Conservation (phyloP, 2,329 filamentous ascomycete genomes). For the Acrodontium crateriforme region DNA sequence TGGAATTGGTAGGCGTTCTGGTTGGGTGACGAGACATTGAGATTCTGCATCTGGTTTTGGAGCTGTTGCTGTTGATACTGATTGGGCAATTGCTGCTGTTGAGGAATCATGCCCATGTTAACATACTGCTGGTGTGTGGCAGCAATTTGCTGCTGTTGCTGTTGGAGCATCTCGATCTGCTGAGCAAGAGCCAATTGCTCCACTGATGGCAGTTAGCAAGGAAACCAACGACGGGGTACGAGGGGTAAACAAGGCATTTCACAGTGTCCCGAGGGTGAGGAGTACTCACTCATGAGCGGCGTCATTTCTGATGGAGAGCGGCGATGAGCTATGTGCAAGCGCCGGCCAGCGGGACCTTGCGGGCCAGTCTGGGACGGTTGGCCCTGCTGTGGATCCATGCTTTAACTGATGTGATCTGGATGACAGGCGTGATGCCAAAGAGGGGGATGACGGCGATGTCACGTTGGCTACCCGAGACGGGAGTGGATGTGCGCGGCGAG, state of each 20-base stretch:
- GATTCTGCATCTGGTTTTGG: constrained; percentile 63
- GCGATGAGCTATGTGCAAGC: constrained; percentile 92
- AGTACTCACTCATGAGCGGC: constrained; percentile 83
- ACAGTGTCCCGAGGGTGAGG: neutral
- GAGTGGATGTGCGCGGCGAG: too few relatives aligned
- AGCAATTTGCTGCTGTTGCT: constrained; percentile 95
- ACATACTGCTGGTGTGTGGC: constrained; percentile 95
- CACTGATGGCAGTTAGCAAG: constrained; percentile 46
- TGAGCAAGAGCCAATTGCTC: constrained; percentile 96
- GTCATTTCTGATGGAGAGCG: constrained; percentile 95
- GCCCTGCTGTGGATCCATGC: constrained; percentile 4
- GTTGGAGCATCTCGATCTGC: constrained; percentile 92
- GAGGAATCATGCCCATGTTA: constrained; percentile 88
- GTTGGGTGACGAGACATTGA: constrained; percentile 50
- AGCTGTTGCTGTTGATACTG: constrained; percentile 68
- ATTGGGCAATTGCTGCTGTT: constrained; percentile 64
- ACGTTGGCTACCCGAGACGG: too few relatives aligned
- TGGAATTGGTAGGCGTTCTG: constrained; percentile 74
- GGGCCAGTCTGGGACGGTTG: constrained; percentile 38
- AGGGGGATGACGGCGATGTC: too few relatives aligned
- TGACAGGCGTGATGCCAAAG: too few relatives aligned
- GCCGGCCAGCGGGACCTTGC: constrained; percentile 65
- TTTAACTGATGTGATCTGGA: too few relatives aligned
- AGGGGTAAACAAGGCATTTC: constrained; percentile 1
- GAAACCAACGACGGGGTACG: constrained; percentile 4